phyloP scores from a whole-genome alignment of 495 filamentous ascomycete species.

The Tetracladium marchalianum region DNA sequence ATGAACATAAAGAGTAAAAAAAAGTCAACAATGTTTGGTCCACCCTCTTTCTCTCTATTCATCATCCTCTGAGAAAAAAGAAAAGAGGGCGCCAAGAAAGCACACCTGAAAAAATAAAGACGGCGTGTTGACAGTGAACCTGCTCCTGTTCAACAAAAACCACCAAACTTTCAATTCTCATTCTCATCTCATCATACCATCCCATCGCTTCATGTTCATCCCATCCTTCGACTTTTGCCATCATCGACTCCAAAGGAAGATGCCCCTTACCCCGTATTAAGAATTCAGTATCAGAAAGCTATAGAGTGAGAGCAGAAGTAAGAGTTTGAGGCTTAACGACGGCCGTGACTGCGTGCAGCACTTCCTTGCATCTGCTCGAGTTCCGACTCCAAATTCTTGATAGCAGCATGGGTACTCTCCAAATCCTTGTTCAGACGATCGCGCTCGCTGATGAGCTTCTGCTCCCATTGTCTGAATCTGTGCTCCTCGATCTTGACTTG shows the following conservation, averaged over 20 bases:
- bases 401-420: constrained; percentile 92
- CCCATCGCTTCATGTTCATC: neutral
- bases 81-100: neutral
- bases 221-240: neutral
- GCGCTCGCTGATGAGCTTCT: constrained; percentile 96
- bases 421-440: constrained; percentile 99
- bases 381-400: constrained; percentile 91
- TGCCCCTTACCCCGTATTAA: neutral
- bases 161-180: constrained; percentile 1
- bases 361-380: constrained; percentile 90
- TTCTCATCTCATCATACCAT: constrained; percentile 4
- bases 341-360: constrained; percentile 85
- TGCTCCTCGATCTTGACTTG: constrained; percentile 99
- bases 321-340: constrained; percentile 76
- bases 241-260: neutral
- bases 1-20: constrained; percentile 4
- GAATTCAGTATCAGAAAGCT: neutral
- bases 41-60: neutral
- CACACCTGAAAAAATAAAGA: constrained; percentile 6
- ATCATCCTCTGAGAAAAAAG: constrained; percentile 5
- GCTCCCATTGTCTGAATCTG: constrained; percentile 98
- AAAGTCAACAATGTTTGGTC: constrained; percentile 4
- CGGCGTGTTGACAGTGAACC: constrained; percentile 13
- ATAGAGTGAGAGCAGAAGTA: neutral
- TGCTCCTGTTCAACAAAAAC: constrained; percentile 4